Percentiles rank a stretch among this genome's conserved stretches.
Evolutionary conservation across 352 stramenopile species (phyloP).

Genomic region (Phytophthora ohioensis): DNA sequence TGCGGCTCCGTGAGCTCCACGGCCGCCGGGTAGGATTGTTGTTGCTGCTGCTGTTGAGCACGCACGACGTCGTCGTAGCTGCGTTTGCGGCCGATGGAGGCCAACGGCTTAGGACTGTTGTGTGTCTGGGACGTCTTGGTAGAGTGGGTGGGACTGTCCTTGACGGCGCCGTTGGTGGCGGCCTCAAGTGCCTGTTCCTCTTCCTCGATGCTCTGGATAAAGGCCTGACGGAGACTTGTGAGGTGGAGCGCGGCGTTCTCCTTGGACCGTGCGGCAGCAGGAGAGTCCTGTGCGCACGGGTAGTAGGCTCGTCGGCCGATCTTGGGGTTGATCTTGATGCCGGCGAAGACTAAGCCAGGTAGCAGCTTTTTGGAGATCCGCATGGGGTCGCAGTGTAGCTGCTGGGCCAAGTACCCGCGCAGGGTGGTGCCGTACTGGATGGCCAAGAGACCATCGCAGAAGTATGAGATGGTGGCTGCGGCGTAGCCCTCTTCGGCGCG

Average conservation of each 20-base stretch:
- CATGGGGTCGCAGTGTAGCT: constrained; percentile 82
- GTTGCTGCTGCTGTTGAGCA: constrained; percentile 23
- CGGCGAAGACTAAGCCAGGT: constrained; percentile 64
- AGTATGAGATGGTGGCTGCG: constrained; percentile 76
- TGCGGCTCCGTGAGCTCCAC: constrained; percentile 45
- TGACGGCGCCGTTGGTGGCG: constrained; percentile 12
- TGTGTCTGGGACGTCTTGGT: constrained; percentile 17
- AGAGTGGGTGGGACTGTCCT: constrained; percentile 17
- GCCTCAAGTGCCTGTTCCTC: constrained; percentile 52
- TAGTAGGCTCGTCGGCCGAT: constrained; percentile 77
- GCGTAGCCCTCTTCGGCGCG: constrained; percentile 71
- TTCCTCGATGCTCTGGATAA: constrained; percentile 71
- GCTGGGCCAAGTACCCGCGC: constrained; percentile 73
- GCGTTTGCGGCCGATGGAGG: constrained; percentile 42
- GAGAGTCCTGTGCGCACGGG: constrained; percentile 60
- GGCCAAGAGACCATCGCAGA: constrained; percentile 65
- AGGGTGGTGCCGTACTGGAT: constrained; percentile 81
- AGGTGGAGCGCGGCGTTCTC: constrained; percentile 53
- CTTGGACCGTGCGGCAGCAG: constrained; percentile 48
- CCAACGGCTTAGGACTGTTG: constrained; percentile 18
- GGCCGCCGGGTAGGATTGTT: constrained; percentile 15
- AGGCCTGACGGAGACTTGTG: constrained; percentile 46
- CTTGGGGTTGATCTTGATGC: constrained; percentile 80
- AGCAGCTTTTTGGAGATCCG: constrained; percentile 85
- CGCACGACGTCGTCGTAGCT: constrained; percentile 53